phyloP scores from a whole-genome alignment of 1,284 basidiomycete genomes.

The Malassezia equina region DNA sequence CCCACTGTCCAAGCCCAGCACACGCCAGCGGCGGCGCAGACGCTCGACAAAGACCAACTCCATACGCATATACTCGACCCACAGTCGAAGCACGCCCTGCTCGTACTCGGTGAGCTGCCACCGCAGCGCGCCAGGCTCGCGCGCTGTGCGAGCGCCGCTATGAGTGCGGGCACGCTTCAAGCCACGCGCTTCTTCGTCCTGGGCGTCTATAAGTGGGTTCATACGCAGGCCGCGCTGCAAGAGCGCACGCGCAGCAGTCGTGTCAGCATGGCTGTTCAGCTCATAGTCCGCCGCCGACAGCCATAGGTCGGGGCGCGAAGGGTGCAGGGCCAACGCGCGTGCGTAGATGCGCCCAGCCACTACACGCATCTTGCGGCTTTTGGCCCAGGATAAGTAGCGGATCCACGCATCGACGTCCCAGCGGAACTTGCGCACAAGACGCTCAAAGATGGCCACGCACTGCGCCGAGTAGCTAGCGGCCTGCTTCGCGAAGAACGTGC shows the following conservation, averaged over 20 bases:
- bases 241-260: constrained; percentile 65
- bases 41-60: constrained; percentile 80
- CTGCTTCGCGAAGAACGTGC: constrained; percentile 29
- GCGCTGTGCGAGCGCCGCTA: constrained; percentile 1
- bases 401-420: constrained; percentile 76
- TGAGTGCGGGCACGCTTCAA: constrained; percentile 8
- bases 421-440: constrained; percentile 78
- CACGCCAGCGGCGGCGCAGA: constrained; percentile 67
- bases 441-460: constrained; percentile 80
- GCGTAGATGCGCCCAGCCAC: constrained; percentile 57
- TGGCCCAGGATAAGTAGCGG: constrained; percentile 74
- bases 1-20: constrained; percentile 57
- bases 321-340: constrained; percentile 76
- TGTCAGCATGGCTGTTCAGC: constrained; percentile 63
- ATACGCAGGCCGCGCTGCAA: constrained; percentile 71
- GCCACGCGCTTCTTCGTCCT: background rate
- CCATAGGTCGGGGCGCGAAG: constrained; percentile 67
- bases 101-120: constrained; percentile 20
- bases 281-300: constrained; percentile 78
- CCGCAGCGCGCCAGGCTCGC: constrained; percentile 1
- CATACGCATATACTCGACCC: constrained; percentile 62
- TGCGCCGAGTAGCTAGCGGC: constrained; percentile 52
- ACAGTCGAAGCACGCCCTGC: constrained; percentile 31
- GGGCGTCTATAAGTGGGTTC: constrained; percentile 22
- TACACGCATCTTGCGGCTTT: constrained; percentile 66